These are phyloP conservation scores for Coriaria nepalensis DNA, from an alignment of 306 rosid species.

Conservation along the genomic window DNA sequence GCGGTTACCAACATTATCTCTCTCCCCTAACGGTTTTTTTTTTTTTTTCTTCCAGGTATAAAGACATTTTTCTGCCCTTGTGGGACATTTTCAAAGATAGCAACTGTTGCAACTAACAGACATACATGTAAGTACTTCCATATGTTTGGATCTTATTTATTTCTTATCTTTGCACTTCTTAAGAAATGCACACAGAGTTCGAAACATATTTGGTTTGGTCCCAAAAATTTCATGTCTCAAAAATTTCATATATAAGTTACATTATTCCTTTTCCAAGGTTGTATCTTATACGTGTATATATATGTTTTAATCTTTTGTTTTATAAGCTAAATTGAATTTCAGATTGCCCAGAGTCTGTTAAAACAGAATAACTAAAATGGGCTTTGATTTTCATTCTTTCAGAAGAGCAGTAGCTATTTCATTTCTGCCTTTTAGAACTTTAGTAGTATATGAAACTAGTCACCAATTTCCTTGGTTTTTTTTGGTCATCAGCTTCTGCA, in stretches of 20 bases:
- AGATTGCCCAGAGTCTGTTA: background rate
- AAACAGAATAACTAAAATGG: too few relatives aligned
- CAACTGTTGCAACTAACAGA: conserved; percentile 70
- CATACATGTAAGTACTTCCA: conserved; percentile 53
- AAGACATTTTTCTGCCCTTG: conserved; percentile 91
- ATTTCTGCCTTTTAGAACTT: background rate
- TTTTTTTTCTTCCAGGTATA: conserved; percentile 47
- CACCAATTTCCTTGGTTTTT: conserved; percentile 1
- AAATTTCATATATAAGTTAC: too few relatives aligned
- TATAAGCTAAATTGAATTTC: conserved; percentile 4
- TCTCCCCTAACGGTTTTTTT: conserved; percentile 7
- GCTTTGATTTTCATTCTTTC: too few relatives aligned
- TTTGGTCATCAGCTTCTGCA: conserved; percentile 44
- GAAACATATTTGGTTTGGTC: too few relatives aligned
- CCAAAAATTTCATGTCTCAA: too few relatives aligned
- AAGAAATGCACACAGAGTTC: too few relatives aligned
- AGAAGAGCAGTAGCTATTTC: too few relatives aligned
- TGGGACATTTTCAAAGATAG: conserved; percentile 85
- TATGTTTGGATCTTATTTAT: too few relatives aligned
- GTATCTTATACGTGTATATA: too few relatives aligned
- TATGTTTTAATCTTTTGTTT: background rate
- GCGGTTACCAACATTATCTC: conserved; percentile 1
- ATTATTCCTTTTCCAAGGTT: background rate
- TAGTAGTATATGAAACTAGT: background rate
- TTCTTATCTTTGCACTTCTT: too few relatives aligned